Base-by-base conservation (phyloP, 805 yeast genomes). In the Candida mattraensis region DNA sequence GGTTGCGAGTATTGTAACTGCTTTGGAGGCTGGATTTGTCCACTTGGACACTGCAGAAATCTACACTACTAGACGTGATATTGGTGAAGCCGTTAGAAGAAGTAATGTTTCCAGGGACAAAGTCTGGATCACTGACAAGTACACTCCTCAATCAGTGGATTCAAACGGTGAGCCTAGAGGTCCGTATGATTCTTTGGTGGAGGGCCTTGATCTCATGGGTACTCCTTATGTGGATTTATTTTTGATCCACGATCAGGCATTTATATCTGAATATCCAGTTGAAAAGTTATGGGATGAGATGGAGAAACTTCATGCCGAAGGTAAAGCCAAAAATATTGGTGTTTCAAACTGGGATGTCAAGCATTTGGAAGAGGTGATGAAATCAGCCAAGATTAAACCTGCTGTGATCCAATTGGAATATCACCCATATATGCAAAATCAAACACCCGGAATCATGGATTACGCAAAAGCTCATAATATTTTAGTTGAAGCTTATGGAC, bases 41-140 rank as follows among this genome's bases (percentile, higher is more conserved):
- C 86, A 79, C 53, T 57, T 80, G 24, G 87, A 80, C 50, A 77
- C 82, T 3, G 86, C 87, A 1, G 84, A 80, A 45, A 60, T 68
- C 11, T 80, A 80, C 54, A 66, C 72, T 14, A 80, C 85, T 6
- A 75, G 77, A 41, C 54, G 50, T 5, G 86, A 80, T 48, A 71
- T 80, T 33, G 83, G 79, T n/a, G 67, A 52, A 19, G 86, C 79
- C 1, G 41, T 79, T 21, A 62, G 61, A 32, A 53, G 60, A 28
- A 54, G 69, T 1, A 72, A 69, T 6, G 37, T 61, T 10, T 42
- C 55, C 29, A 65, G 87, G 60, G 72, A 56, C 32, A 63, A 58
- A 56, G 35, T 78, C 10, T 80, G 71, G 64, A 56, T 80, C 42
- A 79, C 87, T 19, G 79, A 79, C 46, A 80, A 80, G 56, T 77